Conservation (phyloP, 2,329 filamentous ascomycete genomes). For the Periglandula ipomoeae region DNA sequence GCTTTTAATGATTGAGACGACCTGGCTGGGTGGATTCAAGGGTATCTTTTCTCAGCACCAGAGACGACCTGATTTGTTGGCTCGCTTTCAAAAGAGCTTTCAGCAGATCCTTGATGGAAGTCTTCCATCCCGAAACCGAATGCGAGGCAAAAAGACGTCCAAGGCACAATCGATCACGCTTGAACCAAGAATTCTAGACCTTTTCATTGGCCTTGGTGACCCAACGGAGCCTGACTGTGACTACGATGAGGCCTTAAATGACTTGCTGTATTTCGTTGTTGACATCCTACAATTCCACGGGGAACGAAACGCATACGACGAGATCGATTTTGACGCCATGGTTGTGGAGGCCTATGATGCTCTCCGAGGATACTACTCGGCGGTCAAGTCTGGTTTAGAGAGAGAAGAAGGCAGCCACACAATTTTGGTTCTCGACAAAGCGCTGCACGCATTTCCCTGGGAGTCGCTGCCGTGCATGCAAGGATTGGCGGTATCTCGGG, state of each 20-base stretch:
- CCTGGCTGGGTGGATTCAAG: slow-evolving; percentile 92
- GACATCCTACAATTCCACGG: slow-evolving; percentile 96
- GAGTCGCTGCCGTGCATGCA: slow-evolving; percentile 86
- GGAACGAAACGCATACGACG: slow-evolving; percentile 92
- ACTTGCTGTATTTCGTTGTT: slow-evolving; percentile 90
- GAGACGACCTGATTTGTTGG: slow-evolving; percentile 54
- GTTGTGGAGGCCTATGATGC: slow-evolving; percentile 82
- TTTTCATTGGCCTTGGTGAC: slow-evolving; percentile 81
- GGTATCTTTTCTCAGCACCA: slow-evolving; percentile 79
- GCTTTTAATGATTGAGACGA: slow-evolving; percentile 75
- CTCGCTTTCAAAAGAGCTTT: slow-evolving; percentile 69
- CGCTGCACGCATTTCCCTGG: slow-evolving; percentile 88
- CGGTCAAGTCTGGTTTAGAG: slow-evolving; percentile 29
- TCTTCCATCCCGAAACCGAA: slow-evolving; percentile 69
- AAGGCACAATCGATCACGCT: slow-evolving; percentile 35
- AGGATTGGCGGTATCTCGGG: slow-evolving; percentile 68
- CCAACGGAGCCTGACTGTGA: slow-evolving; percentile 59
- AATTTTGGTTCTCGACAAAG: slow-evolving; percentile 84
- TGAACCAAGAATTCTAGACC: slow-evolving; percentile 61
- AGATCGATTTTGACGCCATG: slow-evolving; percentile 92
- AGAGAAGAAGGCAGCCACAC: slow-evolving; percentile 53
- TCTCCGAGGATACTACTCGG: slow-evolving; percentile 64
- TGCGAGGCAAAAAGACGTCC: slow-evolving; percentile 44
- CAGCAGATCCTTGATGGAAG: slow-evolving; percentile 72
- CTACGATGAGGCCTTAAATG: slow-evolving; percentile 81